Conservation (phyloP, 495 filamentous ascomycete species). For the Terfezia claveryi region DNA sequence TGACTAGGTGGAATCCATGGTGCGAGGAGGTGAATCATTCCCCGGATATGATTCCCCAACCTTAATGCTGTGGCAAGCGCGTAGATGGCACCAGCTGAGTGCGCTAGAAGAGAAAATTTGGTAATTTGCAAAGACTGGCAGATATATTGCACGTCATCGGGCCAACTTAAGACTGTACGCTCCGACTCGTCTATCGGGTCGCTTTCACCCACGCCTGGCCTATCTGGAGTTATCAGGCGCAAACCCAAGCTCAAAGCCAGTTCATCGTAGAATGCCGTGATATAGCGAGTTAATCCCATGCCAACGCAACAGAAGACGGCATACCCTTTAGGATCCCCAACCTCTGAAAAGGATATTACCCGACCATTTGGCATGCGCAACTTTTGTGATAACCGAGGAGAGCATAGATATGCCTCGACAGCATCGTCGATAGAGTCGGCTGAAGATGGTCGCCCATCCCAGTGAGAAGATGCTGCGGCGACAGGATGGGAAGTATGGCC, state of each 20-base stretch:
- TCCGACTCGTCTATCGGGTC: constrained; percentile 58
- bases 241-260: constrained; percentile 67
- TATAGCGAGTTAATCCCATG: constrained; percentile 90
- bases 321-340: constrained; percentile 76
- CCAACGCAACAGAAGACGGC: constrained; percentile 93
- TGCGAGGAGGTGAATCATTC: constrained; percentile 81
- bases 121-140: constrained; percentile 82
- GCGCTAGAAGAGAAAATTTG: constrained; percentile 93
- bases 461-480: not conserved
- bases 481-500: not conserved
- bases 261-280: constrained; percentile 96
- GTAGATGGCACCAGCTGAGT: constrained; percentile 93
- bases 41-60: constrained; percentile 88
- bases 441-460: constrained; percentile 42
- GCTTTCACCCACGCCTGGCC: constrained; percentile 85
- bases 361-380: constrained; percentile 70
- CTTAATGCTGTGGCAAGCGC: constrained; percentile 86
- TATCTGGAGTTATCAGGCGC: constrained; percentile 78
- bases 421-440: constrained; percentile 75
- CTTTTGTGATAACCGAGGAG: constrained; percentile 66
- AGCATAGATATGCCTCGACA: constrained; percentile 64
- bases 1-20: constrained; percentile 99
- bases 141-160: constrained; percentile 88
- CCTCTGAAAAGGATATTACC: constrained; percentile 86
- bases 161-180: constrained; percentile 80